Conservation (phyloP, 306 rosid genomes). For the Casuarina equisetifolia region DNA sequence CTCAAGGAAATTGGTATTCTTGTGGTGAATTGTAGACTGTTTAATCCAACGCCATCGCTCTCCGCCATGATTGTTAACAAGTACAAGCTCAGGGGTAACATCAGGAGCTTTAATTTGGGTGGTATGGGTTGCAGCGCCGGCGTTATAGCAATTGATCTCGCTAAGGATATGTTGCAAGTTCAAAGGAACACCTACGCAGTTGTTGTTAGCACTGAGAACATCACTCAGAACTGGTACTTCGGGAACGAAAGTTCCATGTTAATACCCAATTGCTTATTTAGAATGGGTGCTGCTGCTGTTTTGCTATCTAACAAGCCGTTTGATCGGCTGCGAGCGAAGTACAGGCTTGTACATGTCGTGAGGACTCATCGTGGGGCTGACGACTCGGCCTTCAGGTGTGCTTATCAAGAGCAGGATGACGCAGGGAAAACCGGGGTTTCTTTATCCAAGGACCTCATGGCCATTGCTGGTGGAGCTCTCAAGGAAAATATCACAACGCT, state of each 20-base stretch:
- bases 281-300: slow-evolving; percentile 59
- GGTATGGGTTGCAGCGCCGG: slow-evolving; percentile 92
- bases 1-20: slow-evolving; percentile 63
- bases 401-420: slow-evolving; percentile 54
- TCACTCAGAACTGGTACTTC: slow-evolving; percentile 75
- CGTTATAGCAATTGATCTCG: slow-evolving; percentile 65
- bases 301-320: slow-evolving; percentile 49
- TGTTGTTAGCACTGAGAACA: slow-evolving; percentile 76
- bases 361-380: slow-evolving; percentile 65
- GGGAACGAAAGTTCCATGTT: slow-evolving; percentile 68
- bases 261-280: slow-evolving; percentile 71
- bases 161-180: slow-evolving; percentile 63
- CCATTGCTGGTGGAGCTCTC: slow-evolving; percentile 63
- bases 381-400: slow-evolving; percentile 55
- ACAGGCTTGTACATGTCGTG: slow-evolving; percentile 59
- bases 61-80: slow-evolving; percentile 67
- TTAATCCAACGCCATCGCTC: slow-evolving; percentile 69
- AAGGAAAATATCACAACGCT: slow-evolving; percentile 57
- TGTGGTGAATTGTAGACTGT: slow-evolving; percentile 68
- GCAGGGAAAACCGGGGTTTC: slow-evolving; percentile 63
- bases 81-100: slow-evolving; percentile 51
- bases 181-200: slow-evolving; percentile 58
- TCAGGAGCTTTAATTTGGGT: slow-evolving; percentile 56
- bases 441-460: slow-evolving; percentile 61
- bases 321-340: slow-evolving; percentile 46